Conservation (phyloP, 257 asterid genomes). For the Petunia axillaris region DNA sequence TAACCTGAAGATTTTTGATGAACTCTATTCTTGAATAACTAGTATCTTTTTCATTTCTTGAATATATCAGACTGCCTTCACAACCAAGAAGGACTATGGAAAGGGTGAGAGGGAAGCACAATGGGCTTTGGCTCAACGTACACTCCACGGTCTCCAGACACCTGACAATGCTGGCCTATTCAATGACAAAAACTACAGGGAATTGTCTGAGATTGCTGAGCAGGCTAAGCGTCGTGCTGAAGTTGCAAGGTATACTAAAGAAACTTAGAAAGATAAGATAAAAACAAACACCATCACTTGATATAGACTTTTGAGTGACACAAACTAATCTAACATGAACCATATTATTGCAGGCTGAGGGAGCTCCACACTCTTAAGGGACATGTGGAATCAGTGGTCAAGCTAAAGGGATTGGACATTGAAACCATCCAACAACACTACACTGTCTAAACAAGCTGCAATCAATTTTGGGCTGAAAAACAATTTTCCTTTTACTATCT, state of each 20-base stretch:
- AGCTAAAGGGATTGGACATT: constrained; percentile 68
- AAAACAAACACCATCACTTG: too few species aligned
- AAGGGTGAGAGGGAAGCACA: constrained; percentile 83
- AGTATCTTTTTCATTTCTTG: not conserved
- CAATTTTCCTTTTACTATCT: not conserved
- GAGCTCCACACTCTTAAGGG: constrained; percentile 87
- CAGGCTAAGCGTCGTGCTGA: constrained; percentile 82
- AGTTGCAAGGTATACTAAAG: constrained; percentile 63
- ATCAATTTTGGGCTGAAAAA: not conserved
- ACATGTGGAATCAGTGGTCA: constrained; percentile 76
- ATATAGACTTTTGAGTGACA: not conserved
- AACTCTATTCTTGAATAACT: not conserved
- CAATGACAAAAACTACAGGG: constrained; percentile 51
- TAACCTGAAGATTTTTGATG: not conserved
- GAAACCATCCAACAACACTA: constrained; percentile 72
- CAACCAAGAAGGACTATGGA: constrained; percentile 84
- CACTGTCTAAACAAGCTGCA: constrained; percentile 44
- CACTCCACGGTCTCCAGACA: constrained; percentile 71
- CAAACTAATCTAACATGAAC: constrained; percentile 29
- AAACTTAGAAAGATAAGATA: not conserved
- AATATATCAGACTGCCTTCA: constrained; percentile 66
- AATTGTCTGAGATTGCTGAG: constrained; percentile 67
- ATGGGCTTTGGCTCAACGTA: constrained; percentile 84
- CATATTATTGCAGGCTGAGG: constrained; percentile 52
- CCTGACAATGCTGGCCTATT: constrained; percentile 30